Evolutionary conservation across 495 filamentous ascomycete genomes (phyloP).

Genomic region (Annulohypoxylon stygium): DNA sequence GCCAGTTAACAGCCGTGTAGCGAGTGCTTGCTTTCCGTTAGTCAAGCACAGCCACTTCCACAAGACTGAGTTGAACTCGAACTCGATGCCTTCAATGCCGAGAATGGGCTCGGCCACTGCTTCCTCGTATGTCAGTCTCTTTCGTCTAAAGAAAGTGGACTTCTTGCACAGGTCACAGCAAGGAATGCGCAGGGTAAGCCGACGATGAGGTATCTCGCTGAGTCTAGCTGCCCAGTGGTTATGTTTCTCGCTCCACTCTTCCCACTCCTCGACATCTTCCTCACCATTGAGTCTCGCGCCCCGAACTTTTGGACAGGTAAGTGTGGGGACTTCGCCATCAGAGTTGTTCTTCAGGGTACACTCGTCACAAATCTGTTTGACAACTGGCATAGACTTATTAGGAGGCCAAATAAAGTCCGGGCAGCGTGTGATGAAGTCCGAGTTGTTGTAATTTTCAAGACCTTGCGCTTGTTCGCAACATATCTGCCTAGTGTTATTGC

Average conservation of each 20-base stretch:
- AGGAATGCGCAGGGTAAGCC: slow-evolving; percentile 23
- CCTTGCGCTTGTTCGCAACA: background rate
- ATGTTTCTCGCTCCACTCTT: background rate
- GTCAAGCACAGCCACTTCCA: slow-evolving; percentile 25
- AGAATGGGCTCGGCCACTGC: background rate
- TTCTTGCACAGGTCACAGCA: slow-evolving; percentile 28
- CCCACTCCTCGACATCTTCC: background rate
- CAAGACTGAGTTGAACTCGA: slow-evolving; percentile 25
- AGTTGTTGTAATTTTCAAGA: background rate
- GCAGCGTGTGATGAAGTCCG: background rate
- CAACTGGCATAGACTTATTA: background rate
- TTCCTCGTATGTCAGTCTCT: background rate
- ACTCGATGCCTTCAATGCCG: slow-evolving; percentile 15
- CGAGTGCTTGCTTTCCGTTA: background rate
- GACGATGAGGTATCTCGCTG: slow-evolving; percentile 29
- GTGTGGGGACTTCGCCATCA: background rate
- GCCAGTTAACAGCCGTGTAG: slow-evolving; percentile 10
- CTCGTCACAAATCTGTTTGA: background rate
- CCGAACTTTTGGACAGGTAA: background rate
- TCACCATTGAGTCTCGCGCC: background rate
- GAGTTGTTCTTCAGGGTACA: background rate
- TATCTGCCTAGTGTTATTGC: background rate
- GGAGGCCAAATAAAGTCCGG: background rate
- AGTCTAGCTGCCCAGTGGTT: slow-evolving; percentile 11
- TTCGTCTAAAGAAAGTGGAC: slow-evolving; percentile 11